Evolutionary conservation across 2,329 filamentous ascomycete species (phyloP).

Genomic region (Bimuria novae-zelandiae): DNA sequence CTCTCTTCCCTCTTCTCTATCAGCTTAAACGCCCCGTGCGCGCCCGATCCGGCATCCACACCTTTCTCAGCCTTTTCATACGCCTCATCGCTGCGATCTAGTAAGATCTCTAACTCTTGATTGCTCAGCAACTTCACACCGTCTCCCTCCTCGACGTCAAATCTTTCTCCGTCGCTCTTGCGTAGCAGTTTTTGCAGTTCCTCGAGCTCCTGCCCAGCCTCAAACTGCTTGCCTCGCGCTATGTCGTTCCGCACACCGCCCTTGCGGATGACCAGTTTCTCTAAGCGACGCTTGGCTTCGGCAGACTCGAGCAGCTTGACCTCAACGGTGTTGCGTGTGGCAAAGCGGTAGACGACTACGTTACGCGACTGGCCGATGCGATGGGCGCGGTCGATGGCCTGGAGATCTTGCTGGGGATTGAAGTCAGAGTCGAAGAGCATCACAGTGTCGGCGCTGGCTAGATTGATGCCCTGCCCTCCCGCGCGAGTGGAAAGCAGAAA

Average conservation of each 20-base stretch:
- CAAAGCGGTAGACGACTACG: constrained; percentile 90
- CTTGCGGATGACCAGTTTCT: constrained; percentile 95
- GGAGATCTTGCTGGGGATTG: constrained; percentile 96
- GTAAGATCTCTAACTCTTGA: constrained; percentile 75
- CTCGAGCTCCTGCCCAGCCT: constrained; percentile 51
- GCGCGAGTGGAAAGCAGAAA: constrained; percentile 91
- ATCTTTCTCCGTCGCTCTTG: constrained; percentile 70
- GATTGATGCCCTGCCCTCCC: constrained; percentile 93
- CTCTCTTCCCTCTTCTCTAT: constrained; percentile 75
- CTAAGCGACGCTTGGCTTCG: constrained; percentile 86
- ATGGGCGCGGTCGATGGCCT: constrained; percentile 94
- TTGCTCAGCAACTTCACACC: constrained; percentile 73
- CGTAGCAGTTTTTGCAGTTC: constrained; percentile 53
- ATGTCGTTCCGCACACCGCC: constrained; percentile 67
- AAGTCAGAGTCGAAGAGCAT: constrained; percentile 89
- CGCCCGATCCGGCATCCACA: constrained; percentile 68
- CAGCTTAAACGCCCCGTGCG: constrained; percentile 64
- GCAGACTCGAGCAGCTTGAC: constrained; percentile 84
- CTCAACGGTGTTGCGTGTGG: constrained; percentile 91
- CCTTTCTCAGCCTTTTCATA: constrained; percentile 78
- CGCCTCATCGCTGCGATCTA: constrained; percentile 72
- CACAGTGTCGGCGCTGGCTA: constrained; percentile 88
- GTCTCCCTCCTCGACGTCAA: constrained; percentile 59
- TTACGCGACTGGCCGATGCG: constrained; percentile 91
- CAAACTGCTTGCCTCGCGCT: constrained; percentile 56